Conservation (phyloP, 352 stramenopile genomes). For the Peronospora tabacina region DNA sequence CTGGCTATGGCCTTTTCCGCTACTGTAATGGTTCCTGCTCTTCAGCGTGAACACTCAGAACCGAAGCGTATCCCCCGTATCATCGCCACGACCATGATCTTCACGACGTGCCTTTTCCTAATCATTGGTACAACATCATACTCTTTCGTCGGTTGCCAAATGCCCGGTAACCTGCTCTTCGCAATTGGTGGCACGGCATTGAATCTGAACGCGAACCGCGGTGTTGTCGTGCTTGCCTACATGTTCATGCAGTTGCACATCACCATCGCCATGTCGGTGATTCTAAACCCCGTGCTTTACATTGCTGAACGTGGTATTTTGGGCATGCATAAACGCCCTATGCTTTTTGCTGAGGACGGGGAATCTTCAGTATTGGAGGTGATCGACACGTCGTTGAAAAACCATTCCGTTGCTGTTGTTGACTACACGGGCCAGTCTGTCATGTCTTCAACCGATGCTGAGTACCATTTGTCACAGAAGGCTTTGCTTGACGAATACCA, state of each 20-base stretch:
- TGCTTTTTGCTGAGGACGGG: conserved; percentile 17
- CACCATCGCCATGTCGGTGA: conserved; percentile 51
- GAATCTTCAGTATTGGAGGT: conserved; percentile 27
- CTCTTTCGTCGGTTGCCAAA: conserved; percentile 49
- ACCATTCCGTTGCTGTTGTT: conserved; percentile 8
- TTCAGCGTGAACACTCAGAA: conserved; percentile 57
- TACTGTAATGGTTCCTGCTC: conserved; percentile 46
- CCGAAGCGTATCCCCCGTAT: conserved; percentile 50
- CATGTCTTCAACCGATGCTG: conserved; percentile 26
- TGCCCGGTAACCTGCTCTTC: conserved; percentile 55
- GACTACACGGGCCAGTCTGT: conserved; percentile 19
- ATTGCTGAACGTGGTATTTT: conserved; percentile 47
- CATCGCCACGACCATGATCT: conserved; percentile 39
- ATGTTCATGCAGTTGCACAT: conserved; percentile 64
- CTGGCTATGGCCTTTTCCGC: conserved; percentile 50
- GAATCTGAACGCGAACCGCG: conserved; percentile 37
- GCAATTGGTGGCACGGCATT: conserved; percentile 40
- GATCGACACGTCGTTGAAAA: conserved; percentile 22
- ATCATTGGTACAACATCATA: conserved; percentile 40
- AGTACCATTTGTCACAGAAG: conserved; percentile 29
- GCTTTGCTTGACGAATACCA: conserved; percentile 34
- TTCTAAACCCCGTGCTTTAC: conserved; percentile 51
- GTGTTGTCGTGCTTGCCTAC: conserved; percentile 45
- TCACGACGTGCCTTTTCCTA: conserved; percentile 43
- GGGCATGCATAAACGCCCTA: conserved; percentile 49